Conservation (phyloP, 257 asterid species). For the Apocynum venetum region DNA sequence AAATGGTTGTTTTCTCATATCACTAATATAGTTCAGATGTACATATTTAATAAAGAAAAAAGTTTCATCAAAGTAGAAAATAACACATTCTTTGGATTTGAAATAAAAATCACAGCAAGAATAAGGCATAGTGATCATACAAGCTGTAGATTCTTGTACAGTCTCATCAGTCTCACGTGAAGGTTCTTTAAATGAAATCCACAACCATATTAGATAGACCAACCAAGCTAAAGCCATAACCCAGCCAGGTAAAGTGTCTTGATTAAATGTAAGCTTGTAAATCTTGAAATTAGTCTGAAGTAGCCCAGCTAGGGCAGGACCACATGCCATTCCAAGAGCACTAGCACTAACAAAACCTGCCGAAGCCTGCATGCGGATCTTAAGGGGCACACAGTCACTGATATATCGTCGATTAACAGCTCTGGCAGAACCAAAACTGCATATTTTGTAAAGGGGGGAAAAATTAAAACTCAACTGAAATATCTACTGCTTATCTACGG, state of each 20-base stretch:
- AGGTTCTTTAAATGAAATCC: constrained; percentile 88
- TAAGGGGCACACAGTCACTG: constrained; percentile 95
- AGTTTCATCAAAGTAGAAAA: background rate
- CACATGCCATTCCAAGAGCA: constrained; percentile 99
- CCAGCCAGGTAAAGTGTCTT: constrained; percentile 95
- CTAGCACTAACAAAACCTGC: constrained; percentile 99
- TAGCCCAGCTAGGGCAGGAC: constrained; percentile 94
- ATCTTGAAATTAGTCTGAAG: constrained; percentile 74
- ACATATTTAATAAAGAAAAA: background rate
- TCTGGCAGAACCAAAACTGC: constrained; percentile 96
- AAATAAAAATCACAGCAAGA: background rate
- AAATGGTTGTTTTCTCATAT: background rate
- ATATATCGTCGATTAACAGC: constrained; percentile 96
- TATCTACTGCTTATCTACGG: constrained; percentile 11
- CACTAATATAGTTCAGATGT: no score
- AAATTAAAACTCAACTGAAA: background rate
- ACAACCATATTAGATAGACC: constrained; percentile 67
- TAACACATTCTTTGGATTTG: background rate
- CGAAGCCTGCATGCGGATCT: constrained; percentile 90
- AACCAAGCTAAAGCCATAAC: constrained; percentile 89
- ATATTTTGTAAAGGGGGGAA: constrained; percentile 19
- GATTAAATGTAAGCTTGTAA: constrained; percentile 67
- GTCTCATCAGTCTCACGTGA: constrained; percentile 37
- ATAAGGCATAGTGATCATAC: constrained; percentile 33
- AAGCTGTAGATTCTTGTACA: constrained; percentile 46